Conservation (phyloP, 768 basidiomycete species). For the Rhizopogon vinicolor region DNA sequence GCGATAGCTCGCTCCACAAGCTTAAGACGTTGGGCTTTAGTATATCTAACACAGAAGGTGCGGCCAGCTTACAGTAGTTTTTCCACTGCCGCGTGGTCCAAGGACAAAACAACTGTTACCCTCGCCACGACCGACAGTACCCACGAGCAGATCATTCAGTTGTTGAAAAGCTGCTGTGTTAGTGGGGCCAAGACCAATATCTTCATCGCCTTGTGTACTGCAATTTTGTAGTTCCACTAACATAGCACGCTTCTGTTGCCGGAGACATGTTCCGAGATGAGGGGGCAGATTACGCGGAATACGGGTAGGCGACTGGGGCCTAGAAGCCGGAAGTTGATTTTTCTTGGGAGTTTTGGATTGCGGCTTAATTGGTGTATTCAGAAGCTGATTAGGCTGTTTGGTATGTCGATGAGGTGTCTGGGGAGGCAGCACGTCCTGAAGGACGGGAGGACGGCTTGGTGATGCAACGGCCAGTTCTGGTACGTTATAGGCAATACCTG, state of each 20-base stretch:
- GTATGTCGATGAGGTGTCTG: conserved; percentile 9
- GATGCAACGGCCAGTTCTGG: neutral
- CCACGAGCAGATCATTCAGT: conserved; percentile 59
- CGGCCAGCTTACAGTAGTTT: conserved; percentile 58
- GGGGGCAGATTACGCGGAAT: conserved; percentile 29
- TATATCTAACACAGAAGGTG: neutral
- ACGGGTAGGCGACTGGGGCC: conserved; percentile 13
- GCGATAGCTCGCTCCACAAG: conserved; percentile 56
- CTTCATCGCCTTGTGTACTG: conserved; percentile 19
- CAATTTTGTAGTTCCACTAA: conserved; percentile 39
- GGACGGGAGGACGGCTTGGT: conserved; percentile 5
- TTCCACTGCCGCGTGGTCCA: conserved; percentile 84
- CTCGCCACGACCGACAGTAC: conserved; percentile 77
- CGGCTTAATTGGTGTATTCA: conserved; percentile 11
- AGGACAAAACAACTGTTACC: conserved; percentile 91
- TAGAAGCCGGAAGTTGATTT: conserved; percentile 1
- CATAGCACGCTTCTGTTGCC: conserved; percentile 54
- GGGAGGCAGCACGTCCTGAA: conserved; percentile 12
- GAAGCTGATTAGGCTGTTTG: conserved; percentile 4
- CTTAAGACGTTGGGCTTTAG: conserved; percentile 29
- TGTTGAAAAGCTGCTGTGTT: conserved; percentile 53
- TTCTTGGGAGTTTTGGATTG: conserved; percentile 13
- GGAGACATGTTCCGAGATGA: conserved; percentile 41
- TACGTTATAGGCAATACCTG: conserved; percentile 3
- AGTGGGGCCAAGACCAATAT: conserved; percentile 31